Evolutionary conservation across 2,329 filamentous ascomycete species (phyloP).

Genomic region (Parasarocladium wereldwijsianum): DNA sequence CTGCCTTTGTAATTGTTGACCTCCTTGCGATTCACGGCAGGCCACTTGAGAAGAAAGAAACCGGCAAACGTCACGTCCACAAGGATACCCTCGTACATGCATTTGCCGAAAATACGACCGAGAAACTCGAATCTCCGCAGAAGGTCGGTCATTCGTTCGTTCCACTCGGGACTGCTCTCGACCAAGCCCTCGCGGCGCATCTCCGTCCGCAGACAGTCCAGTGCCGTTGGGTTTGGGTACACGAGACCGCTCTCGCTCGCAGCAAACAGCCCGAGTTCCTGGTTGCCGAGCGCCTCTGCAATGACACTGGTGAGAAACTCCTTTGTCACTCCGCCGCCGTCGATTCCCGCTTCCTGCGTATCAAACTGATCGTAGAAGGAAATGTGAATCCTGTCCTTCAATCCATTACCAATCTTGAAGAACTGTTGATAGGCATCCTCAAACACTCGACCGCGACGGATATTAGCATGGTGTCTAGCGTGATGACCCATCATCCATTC

Average conservation of each 20-base stretch:
- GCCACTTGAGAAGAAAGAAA: slow-evolving; percentile 95
- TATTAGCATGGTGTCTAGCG: slow-evolving; percentile 58
- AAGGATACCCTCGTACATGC: slow-evolving; percentile 90
- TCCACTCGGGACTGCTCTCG: slow-evolving; percentile 42
- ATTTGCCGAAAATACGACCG: slow-evolving; percentile 87
- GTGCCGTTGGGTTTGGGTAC: slow-evolving; percentile 70
- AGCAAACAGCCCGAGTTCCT: slow-evolving; percentile 50
- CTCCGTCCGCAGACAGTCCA: slow-evolving; percentile 52
- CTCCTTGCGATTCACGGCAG: slow-evolving; percentile 50
- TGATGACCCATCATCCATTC: slow-evolving; percentile 17
- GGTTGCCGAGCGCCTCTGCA: slow-evolving; percentile 45
- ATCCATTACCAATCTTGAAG: slow-evolving; percentile 60
- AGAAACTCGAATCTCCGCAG: slow-evolving; percentile 77
- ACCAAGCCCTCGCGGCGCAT: slow-evolving; percentile 35
- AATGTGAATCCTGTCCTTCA: slow-evolving; percentile 95
- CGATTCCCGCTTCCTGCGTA: slow-evolving; percentile 78
- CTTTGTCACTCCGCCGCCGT: slow-evolving; percentile 93
- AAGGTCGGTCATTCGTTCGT: slow-evolving; percentile 40
- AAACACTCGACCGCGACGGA: slow-evolving; percentile 67
- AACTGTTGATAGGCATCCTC: slow-evolving; percentile 77
- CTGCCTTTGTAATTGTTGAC: slow-evolving; percentile 74
- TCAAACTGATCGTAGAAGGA: slow-evolving; percentile 90
- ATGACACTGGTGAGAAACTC: slow-evolving; percentile 89
- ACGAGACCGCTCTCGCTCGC: slow-evolving; percentile 76
- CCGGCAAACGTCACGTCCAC: slow-evolving; percentile 86